Conservation (phyloP, 176 grass and related monocot species). For the Bromus sterilis region DNA sequence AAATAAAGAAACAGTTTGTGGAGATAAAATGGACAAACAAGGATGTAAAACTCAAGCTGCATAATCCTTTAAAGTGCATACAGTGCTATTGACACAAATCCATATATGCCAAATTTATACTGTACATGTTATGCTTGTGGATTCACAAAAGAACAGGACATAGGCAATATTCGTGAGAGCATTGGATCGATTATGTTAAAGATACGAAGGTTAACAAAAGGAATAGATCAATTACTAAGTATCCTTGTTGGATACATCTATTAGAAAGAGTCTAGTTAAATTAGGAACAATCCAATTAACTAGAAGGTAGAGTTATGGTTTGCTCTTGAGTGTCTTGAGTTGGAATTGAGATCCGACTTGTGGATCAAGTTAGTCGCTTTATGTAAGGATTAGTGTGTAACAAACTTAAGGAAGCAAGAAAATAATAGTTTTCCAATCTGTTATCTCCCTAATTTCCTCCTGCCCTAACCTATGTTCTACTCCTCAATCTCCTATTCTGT, state of each 20-base stretch:
- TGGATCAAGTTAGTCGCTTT: neutral
- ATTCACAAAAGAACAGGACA: neutral
- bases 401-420: neutral
- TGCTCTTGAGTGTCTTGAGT: neutral
- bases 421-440: neutral
- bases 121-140: neutral
- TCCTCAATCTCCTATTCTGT: neutral
- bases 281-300: no score
- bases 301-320: neutral
- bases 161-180: neutral
- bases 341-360: neutral
- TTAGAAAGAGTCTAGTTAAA: neutral
- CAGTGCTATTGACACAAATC: neutral
- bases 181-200: neutral
- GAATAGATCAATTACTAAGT: neutral
- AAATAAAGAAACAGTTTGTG: neutral
- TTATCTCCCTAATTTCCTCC: neutral
- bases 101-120: neutral
- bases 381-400: neutral
- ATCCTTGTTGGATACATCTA: no score
- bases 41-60: neutral
- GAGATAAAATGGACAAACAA: neutral
- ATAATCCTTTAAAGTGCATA: neutral
- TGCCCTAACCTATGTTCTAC: neutral
- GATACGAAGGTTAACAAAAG: neutral